Conservation (phyloP, 148 eudicot species). For the Nepenthes gracilis region DNA sequence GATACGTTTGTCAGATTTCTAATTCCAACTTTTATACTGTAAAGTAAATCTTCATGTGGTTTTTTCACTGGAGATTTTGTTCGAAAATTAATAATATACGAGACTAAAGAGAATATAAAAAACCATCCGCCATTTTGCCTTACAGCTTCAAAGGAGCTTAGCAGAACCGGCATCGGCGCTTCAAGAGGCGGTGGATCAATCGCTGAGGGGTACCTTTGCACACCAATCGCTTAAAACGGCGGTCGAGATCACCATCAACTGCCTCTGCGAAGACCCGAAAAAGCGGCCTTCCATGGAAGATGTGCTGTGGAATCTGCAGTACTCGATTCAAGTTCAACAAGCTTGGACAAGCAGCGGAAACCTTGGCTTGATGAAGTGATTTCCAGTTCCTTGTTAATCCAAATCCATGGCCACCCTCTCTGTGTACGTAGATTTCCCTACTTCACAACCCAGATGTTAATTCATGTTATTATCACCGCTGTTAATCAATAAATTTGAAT, state of each 20-base stretch:
- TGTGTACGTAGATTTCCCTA: too few species aligned
- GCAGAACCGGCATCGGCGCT: constrained; percentile 67
- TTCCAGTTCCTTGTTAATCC: too few species aligned
- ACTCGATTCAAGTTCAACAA: constrained; percentile 87
- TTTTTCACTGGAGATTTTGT: too few species aligned
- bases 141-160: constrained; percentile 68
- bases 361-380: constrained; percentile 21
- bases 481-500: too few species aligned
- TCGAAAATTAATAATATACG: background rate
- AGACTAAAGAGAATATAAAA: background rate
- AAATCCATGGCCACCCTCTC: too few species aligned
- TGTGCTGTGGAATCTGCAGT: constrained; percentile 90
- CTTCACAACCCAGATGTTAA: too few species aligned
- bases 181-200: constrained; percentile 39
- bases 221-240: constrained; percentile 73
- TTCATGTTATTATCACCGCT: too few species aligned
- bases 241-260: constrained; percentile 50
- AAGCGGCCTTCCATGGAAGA: constrained; percentile 79
- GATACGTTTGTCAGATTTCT: background rate
- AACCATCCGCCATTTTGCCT: background rate
- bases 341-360: constrained; percentile 91
- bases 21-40: too few species aligned
- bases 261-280: constrained; percentile 45
- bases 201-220: constrained; percentile 70
- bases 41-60: too few species aligned